phyloP scores from a whole-genome alignment of 768 basidiomycete species.

The Panus rudis region DNA sequence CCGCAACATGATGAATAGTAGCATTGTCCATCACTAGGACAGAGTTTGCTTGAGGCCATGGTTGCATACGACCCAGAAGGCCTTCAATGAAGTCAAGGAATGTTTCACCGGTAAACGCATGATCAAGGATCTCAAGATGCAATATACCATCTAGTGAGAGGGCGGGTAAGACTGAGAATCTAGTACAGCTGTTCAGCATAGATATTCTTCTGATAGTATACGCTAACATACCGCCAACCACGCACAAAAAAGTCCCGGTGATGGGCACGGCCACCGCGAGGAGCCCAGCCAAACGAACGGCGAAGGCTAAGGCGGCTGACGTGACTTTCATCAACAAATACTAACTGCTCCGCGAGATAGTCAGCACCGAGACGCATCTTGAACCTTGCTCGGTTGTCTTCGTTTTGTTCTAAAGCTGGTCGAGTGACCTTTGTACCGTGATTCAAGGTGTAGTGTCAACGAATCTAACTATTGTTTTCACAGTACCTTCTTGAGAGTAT shows the following conservation, averaged over 20 bases:
- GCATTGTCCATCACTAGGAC: conserved; percentile 36
- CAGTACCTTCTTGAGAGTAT: conserved; percentile 23
- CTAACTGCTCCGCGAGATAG: conserved; percentile 15
- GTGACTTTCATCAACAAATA: conserved; percentile 30
- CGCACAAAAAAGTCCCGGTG: conserved; percentile 20
- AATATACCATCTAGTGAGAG: conserved; percentile 29
- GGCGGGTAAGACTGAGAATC: conserved; percentile 31
- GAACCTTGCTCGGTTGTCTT: conserved; percentile 7
- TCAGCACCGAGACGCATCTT: conserved; percentile 5
- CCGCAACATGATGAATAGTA: conserved; percentile 25
- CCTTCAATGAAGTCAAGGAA: conserved; percentile 28
- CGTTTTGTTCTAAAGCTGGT: conserved; percentile 11
- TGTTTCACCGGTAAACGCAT: conserved; percentile 20
- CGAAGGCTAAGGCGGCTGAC: conserved; percentile 22
- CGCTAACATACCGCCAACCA: conserved; percentile 17
- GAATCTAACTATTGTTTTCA: neutral
- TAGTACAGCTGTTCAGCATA: conserved; percentile 3
- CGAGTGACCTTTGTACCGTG: conserved; percentile 10
- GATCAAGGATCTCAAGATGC: conserved; percentile 21
- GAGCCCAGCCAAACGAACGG: conserved; percentile 22
- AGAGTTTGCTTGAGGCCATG: conserved; percentile 27
- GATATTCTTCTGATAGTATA: neutral
- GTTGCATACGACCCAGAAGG: conserved; percentile 31
- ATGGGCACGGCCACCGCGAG: conserved; percentile 16
- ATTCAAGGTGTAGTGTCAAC: neutral